Base-by-base conservation (phyloP, 176 grass and related monocot species). In the Ensete ventricosum region DNA sequence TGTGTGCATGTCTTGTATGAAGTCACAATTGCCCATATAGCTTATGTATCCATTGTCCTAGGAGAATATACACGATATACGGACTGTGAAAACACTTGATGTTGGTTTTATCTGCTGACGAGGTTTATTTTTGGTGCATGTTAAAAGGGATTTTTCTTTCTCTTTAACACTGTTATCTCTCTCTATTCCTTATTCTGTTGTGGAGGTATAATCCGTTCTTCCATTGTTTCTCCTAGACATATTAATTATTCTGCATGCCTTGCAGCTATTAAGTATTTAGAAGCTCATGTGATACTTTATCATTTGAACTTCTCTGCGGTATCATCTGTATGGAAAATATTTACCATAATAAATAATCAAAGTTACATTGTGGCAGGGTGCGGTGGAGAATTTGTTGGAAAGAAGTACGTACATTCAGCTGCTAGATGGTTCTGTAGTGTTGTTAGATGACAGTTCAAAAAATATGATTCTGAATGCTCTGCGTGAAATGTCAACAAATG, bases 321-420 rank as follows among this genome's bases (percentile, higher is more conserved):
- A 43, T 43, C 34, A 43, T 43, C 34, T 43, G 34, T 3, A 4
- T 43, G 23, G 12, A 67, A 67, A 67, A 67, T 3, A 24, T 27
- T 29, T 67, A 19, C 57, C 13, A 67, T 14, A 68, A 34, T 2
- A 26, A 73, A 48, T 49, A 64, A n/a, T 20, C 34, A 11, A 64
- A 73, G 12, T 58, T 80, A 49, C 69, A 64, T 78, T 54, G 67
- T 96, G 71, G 6, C 85, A 96, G 90, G 96, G 96, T 79, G 91
- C 96, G 67, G 96, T 99, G 62, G 96, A 99, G 79, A 91, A 77
- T 48, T 79, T 99, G 73, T 79, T 99, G 77, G 96, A 99, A 62
- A 82, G 96, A 72, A 87, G 90, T 78, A 85, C 74, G 12, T 81
- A 88, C 50, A 71, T 99, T 81, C 96, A 99, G 59, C 81, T 99